Conservation (phyloP, 208 protist genomes). For the Trypanosomatidae sp. region DNA sequence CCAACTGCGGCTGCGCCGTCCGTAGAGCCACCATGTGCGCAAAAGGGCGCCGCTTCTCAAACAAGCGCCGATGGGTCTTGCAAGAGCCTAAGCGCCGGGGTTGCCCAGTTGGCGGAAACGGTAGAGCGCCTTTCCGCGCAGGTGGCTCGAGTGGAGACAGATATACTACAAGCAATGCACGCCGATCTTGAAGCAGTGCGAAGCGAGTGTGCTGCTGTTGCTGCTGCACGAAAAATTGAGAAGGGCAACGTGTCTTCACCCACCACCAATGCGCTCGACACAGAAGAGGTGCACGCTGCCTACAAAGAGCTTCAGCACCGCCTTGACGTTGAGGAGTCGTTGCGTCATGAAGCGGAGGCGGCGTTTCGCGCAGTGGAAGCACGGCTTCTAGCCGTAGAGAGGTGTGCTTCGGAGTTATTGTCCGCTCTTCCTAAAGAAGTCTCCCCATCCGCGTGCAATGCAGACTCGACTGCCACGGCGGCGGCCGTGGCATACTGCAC, state of each 20-base stretch:
- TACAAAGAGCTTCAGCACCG: constrained; percentile 1
- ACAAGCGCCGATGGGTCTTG: background rate
- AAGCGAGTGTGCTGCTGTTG: constrained; percentile 8
- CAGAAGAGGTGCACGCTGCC: constrained; percentile 1
- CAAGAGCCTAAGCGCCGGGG: background rate
- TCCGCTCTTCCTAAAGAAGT: background rate
- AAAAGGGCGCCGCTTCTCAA: background rate
- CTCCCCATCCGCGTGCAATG: background rate
- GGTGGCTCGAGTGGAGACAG: background rate
- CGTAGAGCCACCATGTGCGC: background rate
- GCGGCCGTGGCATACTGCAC: background rate
- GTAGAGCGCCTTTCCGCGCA: constrained; percentile 6
- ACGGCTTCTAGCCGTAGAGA: constrained; percentile 2
- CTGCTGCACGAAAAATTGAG: background rate
- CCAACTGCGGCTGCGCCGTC: background rate
- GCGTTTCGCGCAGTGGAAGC: background rate
- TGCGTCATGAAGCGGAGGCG: background rate
- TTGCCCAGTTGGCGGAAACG: background rate
- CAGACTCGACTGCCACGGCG: background rate
- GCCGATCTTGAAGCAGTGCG: constrained; percentile 11
- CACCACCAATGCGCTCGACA: background rate
- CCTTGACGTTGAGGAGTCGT: constrained; percentile 5
- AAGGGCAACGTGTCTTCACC: background rate
- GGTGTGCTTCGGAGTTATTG: background rate
- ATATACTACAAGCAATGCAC: background rate